phyloP scores from a whole-genome alignment of 192 early-diverging fungal genomes.

The Piromyces finnis region DNA sequence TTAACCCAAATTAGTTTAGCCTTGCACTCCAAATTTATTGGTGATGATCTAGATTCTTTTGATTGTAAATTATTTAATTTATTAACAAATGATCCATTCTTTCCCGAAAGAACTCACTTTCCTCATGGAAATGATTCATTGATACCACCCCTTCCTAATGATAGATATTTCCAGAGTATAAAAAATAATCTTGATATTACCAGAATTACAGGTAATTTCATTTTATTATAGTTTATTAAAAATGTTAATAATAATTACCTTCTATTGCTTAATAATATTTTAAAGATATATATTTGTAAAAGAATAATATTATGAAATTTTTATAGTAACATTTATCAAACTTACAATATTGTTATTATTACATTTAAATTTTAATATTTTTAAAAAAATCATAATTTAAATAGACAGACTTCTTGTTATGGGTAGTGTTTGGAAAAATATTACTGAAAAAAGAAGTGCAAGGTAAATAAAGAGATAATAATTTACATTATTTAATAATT shows the following conservation, averaged over 20 bases:
- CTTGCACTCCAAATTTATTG: background rate
- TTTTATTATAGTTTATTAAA: background rate
- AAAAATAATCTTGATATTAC: conserved; percentile 17
- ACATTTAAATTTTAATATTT: conserved; percentile 18
- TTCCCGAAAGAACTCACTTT: background rate
- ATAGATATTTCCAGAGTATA: conserved; percentile 2
- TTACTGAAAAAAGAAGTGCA: background rate
- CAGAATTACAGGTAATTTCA: conserved; percentile 13
- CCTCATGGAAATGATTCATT: background rate
- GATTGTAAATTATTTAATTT: background rate
- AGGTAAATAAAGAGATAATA: background rate
- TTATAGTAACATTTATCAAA: too few relatives aligned
- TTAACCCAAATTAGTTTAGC: background rate
- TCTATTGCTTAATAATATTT: too few relatives aligned
- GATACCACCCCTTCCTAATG: background rate
- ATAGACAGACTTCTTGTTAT: background rate
- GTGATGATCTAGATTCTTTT: background rate
- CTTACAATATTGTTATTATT: too few relatives aligned
- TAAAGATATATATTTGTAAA: too few relatives aligned
- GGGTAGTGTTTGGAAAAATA: background rate
- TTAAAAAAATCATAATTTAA: conserved; percentile 5
- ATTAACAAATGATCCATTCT: background rate
- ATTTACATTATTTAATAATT: too few relatives aligned
- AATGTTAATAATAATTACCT: background rate
- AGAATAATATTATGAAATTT: too few relatives aligned